A percentile compares a stretch with the other conserved stretches of the same genome.
Conservation (phyloP, 257 asterid genomes). For the Solanum dulcamara region DNA sequence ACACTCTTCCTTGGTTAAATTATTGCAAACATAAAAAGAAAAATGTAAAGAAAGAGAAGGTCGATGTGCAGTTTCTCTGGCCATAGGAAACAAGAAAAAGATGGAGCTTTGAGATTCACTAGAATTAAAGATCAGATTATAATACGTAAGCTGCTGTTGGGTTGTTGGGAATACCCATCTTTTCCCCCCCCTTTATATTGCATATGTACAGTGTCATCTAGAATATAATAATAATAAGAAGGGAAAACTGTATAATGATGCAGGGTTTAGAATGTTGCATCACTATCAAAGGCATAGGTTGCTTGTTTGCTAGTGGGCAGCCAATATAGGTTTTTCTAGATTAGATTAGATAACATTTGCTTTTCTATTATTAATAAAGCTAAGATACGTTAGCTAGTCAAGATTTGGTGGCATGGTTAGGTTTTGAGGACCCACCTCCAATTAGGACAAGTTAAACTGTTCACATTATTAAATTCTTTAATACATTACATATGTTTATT, state of each 20-base stretch:
- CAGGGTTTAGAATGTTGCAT: background rate
- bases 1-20: background rate
- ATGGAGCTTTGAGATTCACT: background rate
- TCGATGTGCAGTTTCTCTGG: background rate
- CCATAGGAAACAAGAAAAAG: background rate
- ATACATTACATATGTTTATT: background rate
- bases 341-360: background rate
- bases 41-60: background rate
- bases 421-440: constrained; percentile 18
- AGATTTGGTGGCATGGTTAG: constrained; percentile 16
- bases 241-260: background rate
- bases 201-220: background rate
- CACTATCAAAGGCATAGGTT: constrained; percentile 3
- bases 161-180: no score
- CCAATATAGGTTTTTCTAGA: background rate
- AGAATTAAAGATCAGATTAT: background rate
- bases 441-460: background rate
- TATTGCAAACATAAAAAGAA: background rate
- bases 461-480: background rate
- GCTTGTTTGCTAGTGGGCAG: background rate
- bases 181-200: no score
- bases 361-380: background rate
- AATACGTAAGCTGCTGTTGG: background rate
- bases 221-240: background rate
- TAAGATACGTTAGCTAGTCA: background rate